phyloP scores from a whole-genome alignment of 164 flowering plant genomes.

The Dillenia turbinata region DNA sequence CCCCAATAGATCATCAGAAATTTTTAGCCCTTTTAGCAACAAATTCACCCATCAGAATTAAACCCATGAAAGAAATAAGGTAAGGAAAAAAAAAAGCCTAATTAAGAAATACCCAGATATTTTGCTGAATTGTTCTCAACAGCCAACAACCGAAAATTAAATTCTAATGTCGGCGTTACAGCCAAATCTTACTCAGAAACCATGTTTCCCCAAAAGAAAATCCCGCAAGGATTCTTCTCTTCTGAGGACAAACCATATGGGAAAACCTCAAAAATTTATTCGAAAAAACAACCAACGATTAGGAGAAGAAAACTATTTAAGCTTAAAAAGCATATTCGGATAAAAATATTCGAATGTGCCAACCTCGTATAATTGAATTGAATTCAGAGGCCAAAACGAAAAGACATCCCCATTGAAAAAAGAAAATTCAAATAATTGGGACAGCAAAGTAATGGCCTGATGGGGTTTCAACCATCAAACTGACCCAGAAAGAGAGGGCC shows the following conservation, averaged over 20 bases:
- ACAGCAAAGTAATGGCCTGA: too few relatives aligned
- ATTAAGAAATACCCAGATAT: not conserved
- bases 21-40: not conserved
- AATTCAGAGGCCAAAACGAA: too few relatives aligned
- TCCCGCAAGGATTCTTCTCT: not conserved
- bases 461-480: too few relatives aligned
- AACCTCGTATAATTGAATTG: not conserved
- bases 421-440: too few relatives aligned
- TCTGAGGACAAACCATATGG: not conserved
- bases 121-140: not conserved
- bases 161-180: not conserved
- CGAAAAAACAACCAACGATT: not conserved
- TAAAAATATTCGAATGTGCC: constrained; percentile 5
- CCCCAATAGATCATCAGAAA: not conserved
- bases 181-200: too few relatives aligned
- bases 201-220: not conserved
- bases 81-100: not conserved
- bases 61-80: constrained; percentile 1
- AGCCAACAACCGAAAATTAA: not conserved
- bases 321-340: constrained; percentile 10
- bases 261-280: not conserved
- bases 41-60: not conserved
- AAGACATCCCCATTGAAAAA: too few relatives aligned
- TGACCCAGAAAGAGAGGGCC: too few relatives aligned
- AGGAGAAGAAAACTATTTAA: constrained; percentile 1